Evolutionary conservation across 495 filamentous ascomycete genomes (phyloP), one percentile per base, ranked within the genome.

Genomic region (Trichoderma virens): DNA sequence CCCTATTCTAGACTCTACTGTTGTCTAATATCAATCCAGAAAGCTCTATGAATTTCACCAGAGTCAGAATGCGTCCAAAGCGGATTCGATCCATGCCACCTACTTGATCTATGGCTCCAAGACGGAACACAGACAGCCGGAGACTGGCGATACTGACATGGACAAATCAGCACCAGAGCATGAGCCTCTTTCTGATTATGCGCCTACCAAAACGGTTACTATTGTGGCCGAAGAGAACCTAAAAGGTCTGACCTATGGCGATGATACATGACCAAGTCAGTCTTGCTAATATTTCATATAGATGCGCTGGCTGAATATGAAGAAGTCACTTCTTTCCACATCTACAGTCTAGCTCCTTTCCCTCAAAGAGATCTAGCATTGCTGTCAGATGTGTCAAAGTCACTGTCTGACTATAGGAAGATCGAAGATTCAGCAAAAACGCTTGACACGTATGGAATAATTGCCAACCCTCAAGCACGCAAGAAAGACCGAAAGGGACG

Each of bases 1-100:
- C 63, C 62, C 13, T 65, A 66, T 25, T 30, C 6, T 62, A 1
- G 27, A n/a, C 3, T 8, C 8, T 30, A 23, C 9, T 13, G 28
- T 13, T 30, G 27, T 4, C 23, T 51, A 6, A 14, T 34, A 39
- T 67, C 64, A 59, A 1, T 23, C 51, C 65, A 94, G 93, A 69
- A 93, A 97, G 82, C 86, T 98, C 1, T 96, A 87, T 74, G 93
- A 97, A 16, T 98, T 97, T 68, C 83, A 97, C 73, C 78, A 76
- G 59, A 82, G 76, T 54, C 88, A 97, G 77, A 97, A 93, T 74
- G 80, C 78, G 35, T 91, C 88, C 71, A 89, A 85, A 54, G 85
- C 91, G 0, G 81, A 82, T 14, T 84, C 81, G 39, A 81, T 98
- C 43, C 86, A 93, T 76, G 93, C 94, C 63, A 96, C 91, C 20